Evolutionary conservation across 257 asterid genomes (phyloP), one percentile per base, ranked within the genome.

Genomic region (Mentha longifolia): DNA sequence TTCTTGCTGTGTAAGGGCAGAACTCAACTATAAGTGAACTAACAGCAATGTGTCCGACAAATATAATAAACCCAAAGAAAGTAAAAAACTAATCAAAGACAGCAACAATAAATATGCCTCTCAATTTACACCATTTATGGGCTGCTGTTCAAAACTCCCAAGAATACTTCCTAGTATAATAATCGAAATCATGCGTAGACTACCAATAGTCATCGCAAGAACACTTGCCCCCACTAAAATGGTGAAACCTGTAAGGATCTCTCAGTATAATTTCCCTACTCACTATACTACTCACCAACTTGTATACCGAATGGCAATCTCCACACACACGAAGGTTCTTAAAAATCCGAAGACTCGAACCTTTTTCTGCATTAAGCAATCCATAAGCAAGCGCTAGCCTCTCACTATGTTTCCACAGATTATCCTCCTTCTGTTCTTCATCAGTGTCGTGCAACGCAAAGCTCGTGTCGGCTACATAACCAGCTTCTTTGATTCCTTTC

Each of bases 161-260:
- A 35, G 6, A 35, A 35, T 35, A 35, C 39, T 1, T n/a, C n/a
- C n/a, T n/a, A n/a, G n/a, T n/a, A n/a, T n/a, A n/a, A n/a, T n/a
- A n/a, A n/a, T n/a, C n/a, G n/a, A n/a, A n/a, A n/a, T n/a, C n/a
- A n/a, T n/a, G n/a, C n/a, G n/a, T n/a, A n/a, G n/a, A n/a, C n/a
- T 90, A 91, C 97, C 97, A 92, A 55, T 87, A 92, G 75, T 92
- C 97, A 61, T 85, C 80, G 80, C 97, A 92, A 73, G 96, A 92
- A 77, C 97, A 92, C 55, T 77, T 79, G 17, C 96, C 96, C 35
- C 72, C 84, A 6, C 82, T 85, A 73, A 92, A 89, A 82, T 83
- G 97, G 85, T 92, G 97, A 80, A 92, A 92, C 72, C 95, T 61
- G 43, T 87, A 92, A 72, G 95, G 87, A 87, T 92, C 97, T 81